Base-by-base conservation (phyloP, 2,329 filamentous ascomycete genomes). In the Lachnellula suecica region DNA sequence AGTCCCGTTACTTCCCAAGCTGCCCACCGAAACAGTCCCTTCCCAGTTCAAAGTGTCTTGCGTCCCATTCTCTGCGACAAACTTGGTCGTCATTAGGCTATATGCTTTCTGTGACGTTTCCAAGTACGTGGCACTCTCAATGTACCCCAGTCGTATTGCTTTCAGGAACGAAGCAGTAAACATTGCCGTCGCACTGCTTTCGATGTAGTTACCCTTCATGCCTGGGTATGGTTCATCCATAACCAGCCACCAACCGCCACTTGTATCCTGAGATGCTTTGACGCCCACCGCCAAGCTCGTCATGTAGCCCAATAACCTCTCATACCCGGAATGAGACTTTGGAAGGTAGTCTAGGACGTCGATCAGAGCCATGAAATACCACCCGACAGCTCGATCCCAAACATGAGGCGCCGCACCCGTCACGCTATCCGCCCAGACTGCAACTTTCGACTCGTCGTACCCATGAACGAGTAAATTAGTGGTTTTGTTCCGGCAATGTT, bases 221-320 rank as follows among this genome's bases (percentile, higher is more conserved):
- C 59, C 60, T n/a, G 51, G 51, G 23, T 51, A 40, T 35, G 62
- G 62, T 17, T 59, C 56, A 29, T 61, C 59, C 59, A 73, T 58
- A n/a, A 73, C 57, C 54, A 71, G 65, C 69, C 70, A 73, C 71
- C 70, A 73, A 17, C 63, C 68, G 5, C 69, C 68, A 2, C 68
- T 50, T 15, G 45, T 52, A 53, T 61, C 59, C 27, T 59, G 56
- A 1, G 56, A 48, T 3, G 48, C 45, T 49, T 53, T 57, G 20
- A 63, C 47, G 9, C 49, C 60, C 2, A 52, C 52, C 11, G 37
- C n/a, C 20, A 40, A 40, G 20, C 37, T 40, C 1, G 2, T 19
- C 37, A 40, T 20, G 5, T 40, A 40, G 6, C 37, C 19, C n/a
- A 40, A 17, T 19, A 40, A 23, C 15, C 20, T 40, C 19, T 4